Evolutionary conservation across 805 yeast genomes (phyloP).

Genomic region (Starmerella bombicola): DNA sequence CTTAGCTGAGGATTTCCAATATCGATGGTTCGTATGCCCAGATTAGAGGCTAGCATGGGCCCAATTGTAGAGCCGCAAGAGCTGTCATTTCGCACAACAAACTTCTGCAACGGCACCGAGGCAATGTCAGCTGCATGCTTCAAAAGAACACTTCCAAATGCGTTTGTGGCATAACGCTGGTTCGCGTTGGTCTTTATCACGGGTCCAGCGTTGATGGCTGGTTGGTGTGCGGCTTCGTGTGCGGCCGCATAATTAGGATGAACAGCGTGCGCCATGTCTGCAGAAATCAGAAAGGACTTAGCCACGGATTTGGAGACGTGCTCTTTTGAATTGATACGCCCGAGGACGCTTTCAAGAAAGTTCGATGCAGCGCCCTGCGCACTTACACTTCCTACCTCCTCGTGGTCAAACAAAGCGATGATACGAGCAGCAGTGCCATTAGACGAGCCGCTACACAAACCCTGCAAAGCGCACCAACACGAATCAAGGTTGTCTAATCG

Average conservation of each 20-base stretch:
- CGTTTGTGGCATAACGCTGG: constrained; percentile 89
- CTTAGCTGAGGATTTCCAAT: constrained; percentile 84
- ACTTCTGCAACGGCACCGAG: constrained; percentile 73
- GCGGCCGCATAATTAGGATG: constrained; percentile 78
- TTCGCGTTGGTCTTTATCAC: constrained; percentile 89
- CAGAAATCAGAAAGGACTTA: constrained; percentile 75
- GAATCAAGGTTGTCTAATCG: constrained; percentile 84
- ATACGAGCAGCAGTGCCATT: constrained; percentile 38
- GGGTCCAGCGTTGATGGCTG: constrained; percentile 77
- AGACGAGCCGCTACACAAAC: constrained; percentile 43
- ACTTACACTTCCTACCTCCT: constrained; percentile 84
- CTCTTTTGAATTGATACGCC: constrained; percentile 51
- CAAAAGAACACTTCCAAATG: constrained; percentile 71
- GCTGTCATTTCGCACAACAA: constrained; percentile 86
- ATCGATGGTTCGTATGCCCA: constrained; percentile 80
- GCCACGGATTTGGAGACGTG: constrained; percentile 31
- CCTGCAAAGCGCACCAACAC: constrained; percentile 67
- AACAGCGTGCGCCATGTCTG: constrained; percentile 95
- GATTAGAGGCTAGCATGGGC: constrained; percentile 75
- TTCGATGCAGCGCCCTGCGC: constrained; percentile 97
- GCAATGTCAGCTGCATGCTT: constrained; percentile 57
- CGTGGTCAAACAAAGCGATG: constrained; percentile 85
- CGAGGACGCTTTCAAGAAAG: constrained; percentile 66
- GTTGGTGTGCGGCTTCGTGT: constrained; percentile 70
- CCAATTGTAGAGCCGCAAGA: constrained; percentile 97